A percentile compares a stretch with the other conserved stretches of the same genome.
These are phyloP conservation scores for Dunaliella sp. DNA, from an alignment of 139 green algal genomes.

Conservation along the genomic window DNA sequence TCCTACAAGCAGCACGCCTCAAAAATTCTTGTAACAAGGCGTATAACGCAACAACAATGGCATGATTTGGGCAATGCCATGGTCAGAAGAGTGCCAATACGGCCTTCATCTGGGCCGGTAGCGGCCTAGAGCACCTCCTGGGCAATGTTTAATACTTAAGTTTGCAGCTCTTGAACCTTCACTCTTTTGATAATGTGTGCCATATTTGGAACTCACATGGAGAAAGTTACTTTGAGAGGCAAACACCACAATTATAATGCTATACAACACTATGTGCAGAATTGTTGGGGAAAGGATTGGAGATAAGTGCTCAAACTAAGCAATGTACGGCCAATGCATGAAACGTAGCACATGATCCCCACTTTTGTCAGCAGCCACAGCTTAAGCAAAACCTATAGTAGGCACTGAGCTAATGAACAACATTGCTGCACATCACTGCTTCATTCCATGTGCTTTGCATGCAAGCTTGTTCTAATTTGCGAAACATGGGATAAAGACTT, in stretches of 20 bases:
- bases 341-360: no score
- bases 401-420: background rate
- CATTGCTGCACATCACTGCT: background rate
- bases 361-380: no score
- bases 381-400: no score
- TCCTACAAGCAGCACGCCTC: background rate
- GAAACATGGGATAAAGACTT: no score
- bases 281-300: no score
- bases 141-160: background rate
- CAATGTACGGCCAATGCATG: background rate
- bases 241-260: background rate
- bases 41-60: background rate
- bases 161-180: background rate
- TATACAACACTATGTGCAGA: no score
- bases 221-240: background rate
- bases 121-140: background rate
- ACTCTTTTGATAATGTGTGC: background rate
- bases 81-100: no score
- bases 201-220: background rate
- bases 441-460: background rate
- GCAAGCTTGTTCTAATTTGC: constrained; percentile 9
- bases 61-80: background rate
- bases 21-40: background rate
- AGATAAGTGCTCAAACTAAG: background rate
- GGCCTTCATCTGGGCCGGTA: no score